Percentiles rank a stretch among this genome's conserved stretches.
These are phyloP conservation scores for Venturia aucupariae DNA, from an alignment of 2,329 filamentous ascomycete genomes.

Conservation along the genomic window DNA sequence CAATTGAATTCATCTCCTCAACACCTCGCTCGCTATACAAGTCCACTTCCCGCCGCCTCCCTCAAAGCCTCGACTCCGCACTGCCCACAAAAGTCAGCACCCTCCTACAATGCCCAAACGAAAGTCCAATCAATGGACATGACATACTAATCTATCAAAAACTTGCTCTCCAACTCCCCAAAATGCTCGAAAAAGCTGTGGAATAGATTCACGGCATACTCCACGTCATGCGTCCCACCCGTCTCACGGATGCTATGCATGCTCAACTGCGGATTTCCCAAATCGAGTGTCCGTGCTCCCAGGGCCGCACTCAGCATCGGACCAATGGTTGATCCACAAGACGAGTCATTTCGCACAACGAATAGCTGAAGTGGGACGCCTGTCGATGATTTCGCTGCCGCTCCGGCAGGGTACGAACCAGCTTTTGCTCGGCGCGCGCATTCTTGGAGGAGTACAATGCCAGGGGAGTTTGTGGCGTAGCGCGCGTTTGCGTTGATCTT, in stretches of 20 bases:
- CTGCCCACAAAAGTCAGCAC: neutral
- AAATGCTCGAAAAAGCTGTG: conserved; percentile 80
- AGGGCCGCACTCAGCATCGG: conserved; percentile 88
- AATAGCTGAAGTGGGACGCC: conserved; percentile 89
- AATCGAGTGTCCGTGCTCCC: conserved; percentile 79
- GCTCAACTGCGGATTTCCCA: conserved; percentile 87
- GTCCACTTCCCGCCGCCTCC: no score
- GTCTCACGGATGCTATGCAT: conserved; percentile 98
- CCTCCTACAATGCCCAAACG: neutral
- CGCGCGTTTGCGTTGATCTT: conserved; percentile 97
- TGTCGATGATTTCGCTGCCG: conserved; percentile 31
- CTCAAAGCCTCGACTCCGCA: neutral
- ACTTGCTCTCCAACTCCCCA: conserved; percentile 70
- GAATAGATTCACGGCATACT: conserved; percentile 77
- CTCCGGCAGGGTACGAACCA: conserved; percentile 32
- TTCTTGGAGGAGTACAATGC: conserved; percentile 87
- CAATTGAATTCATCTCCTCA: neutral
- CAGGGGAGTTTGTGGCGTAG: conserved; percentile 93
- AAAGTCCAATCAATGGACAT: no score
- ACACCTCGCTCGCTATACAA: no score
- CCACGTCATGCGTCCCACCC: conserved; percentile 78
- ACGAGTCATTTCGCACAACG: conserved; percentile 89
- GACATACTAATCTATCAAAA: conserved; percentile 56
- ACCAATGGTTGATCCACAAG: conserved; percentile 92
- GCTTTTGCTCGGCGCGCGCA: conserved; percentile 55